Evolutionary conservation across 2,329 filamentous ascomycete genomes (phyloP).

Genomic region (Ophiognomonia clavigignenti-juglandacearum): DNA sequence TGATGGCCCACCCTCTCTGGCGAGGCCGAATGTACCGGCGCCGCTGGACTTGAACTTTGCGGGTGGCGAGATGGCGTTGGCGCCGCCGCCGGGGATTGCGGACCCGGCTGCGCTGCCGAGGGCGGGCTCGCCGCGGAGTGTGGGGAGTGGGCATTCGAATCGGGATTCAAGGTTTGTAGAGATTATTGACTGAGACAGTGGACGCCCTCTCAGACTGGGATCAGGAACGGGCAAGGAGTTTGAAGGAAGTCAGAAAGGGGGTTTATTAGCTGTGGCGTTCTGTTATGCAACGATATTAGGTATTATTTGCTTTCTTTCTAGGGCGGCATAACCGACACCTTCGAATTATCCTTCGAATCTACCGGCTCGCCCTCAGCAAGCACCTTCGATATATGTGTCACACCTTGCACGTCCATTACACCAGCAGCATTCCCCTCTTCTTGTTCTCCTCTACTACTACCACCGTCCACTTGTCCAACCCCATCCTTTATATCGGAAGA

Average conservation of each 20-base stretch:
- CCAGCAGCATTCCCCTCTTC: no score
- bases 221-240: no score
- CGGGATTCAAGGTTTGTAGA: slow-evolving; percentile 48
- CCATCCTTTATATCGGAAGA: neutral
- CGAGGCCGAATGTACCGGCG: neutral
- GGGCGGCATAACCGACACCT: neutral
- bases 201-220: no score
- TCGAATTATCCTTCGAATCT: neutral
- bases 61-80: neutral
- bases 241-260: neutral
- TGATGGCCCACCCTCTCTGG: neutral
- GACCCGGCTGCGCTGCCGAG: no score
- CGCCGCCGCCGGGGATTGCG: slow-evolving; percentile 17
- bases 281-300: neutral
- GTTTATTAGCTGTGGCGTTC: neutral
- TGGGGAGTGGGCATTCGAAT: slow-evolving; percentile 38
- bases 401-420: no score
- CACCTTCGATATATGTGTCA: neutral
- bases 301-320: neutral
- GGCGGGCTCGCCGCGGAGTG: slow-evolving; percentile 13
- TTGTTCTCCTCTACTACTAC: no score
- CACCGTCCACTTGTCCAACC: no score
- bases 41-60: slow-evolving; percentile 5
- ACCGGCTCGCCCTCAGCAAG: neutral
- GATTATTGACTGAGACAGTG: slow-evolving; percentile 32